Evolutionary conservation across 1,284 basidiomycete genomes (phyloP).

Genomic region (Rhodotorula sp.): DNA sequence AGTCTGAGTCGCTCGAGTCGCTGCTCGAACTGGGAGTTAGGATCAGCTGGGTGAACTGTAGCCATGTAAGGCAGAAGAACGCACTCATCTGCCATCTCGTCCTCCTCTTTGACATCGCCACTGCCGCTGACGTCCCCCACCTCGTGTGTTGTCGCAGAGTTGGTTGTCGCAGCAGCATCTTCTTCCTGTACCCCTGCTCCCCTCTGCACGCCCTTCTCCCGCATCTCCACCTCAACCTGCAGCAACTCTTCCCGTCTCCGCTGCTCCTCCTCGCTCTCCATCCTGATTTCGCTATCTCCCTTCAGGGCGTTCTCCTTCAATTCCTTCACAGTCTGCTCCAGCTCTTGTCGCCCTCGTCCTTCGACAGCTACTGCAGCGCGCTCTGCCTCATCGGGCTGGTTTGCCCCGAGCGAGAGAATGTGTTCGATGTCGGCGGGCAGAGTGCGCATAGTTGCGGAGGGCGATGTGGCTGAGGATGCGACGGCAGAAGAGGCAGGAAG

Average conservation of each 20-base stretch:
- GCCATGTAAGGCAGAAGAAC: neutral
- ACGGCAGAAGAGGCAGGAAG: conserved; percentile 6
- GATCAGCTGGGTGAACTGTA: too few species aligned
- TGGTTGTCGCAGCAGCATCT: neutral
- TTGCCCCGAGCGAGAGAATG: conserved; percentile 33
- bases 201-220: conserved; percentile 16
- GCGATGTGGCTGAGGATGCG: neutral
- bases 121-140: conserved; percentile 11
- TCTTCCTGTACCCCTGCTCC: neutral
- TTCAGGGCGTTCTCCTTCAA: conserved; percentile 22
- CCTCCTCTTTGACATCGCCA: neutral
- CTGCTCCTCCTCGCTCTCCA: neutral
- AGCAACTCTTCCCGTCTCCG: conserved; percentile 11
- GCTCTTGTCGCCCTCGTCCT: neutral
- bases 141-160: neutral
- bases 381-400: conserved; percentile 15
- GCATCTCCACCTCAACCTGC: conserved; percentile 34
- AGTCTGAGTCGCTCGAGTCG: conserved; percentile 25
- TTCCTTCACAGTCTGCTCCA: conserved; percentile 29
- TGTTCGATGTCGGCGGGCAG: conserved; percentile 39
- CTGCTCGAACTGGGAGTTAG: neutral
- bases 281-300: neutral
- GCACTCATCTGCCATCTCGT: conserved; percentile 18
- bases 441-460: conserved; percentile 10
- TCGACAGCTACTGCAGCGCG: neutral